Base-by-base conservation (phyloP, 2,329 filamentous ascomycete genomes). In the Penicillium sp. region DNA sequence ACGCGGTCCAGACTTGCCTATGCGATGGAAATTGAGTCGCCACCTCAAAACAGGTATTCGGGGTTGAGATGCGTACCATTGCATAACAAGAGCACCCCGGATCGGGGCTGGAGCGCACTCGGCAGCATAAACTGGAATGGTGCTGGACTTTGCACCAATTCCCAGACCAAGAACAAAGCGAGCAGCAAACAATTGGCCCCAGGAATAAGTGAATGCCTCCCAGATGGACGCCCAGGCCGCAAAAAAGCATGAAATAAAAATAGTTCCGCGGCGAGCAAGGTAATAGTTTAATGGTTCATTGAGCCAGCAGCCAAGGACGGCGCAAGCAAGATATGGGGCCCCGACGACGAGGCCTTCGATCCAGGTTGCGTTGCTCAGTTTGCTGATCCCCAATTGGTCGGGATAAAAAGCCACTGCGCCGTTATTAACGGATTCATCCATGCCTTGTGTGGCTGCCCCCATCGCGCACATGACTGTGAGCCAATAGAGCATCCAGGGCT, bases 401-500 rank as follows among this genome's bases (percentile, higher is more conserved):
- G 39, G 26, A 44, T 69, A 69, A 32, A 69, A 63, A 1, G 58
- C 61, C 45, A 71, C 67, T 4, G 73, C 72, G 29, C 74, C 74
- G 46, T 77, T 76, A 50, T 75, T 74, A 32, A 70, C 72, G 0
- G 74, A 76, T 46, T 77, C 72, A 47, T 77, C 75, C 75, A 76
- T 76, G 7, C 72, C 74, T 65, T 74, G 80, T 8, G 79, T 76
- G 5, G 76, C 76, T 3, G 78, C 77, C 2, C 75, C 76, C 26
- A 80, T 67, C 2, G 77, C 76, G 58, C 75, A 77, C 56, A 79
- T 72, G 24, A 72, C 65, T 58, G 71, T 66, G 34, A 72, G 54
- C 50, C 73, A 76, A 58, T 77, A 79, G 1, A 79, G 63, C 38
- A 67, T 57, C 64, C 66, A 73, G 4, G 76, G 75, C 39, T 76